Percentiles rank a stretch among this genome's conserved stretches.
Conservation (phyloP, 768 basidiomycete species). For the Leccinum aurantiacum region DNA sequence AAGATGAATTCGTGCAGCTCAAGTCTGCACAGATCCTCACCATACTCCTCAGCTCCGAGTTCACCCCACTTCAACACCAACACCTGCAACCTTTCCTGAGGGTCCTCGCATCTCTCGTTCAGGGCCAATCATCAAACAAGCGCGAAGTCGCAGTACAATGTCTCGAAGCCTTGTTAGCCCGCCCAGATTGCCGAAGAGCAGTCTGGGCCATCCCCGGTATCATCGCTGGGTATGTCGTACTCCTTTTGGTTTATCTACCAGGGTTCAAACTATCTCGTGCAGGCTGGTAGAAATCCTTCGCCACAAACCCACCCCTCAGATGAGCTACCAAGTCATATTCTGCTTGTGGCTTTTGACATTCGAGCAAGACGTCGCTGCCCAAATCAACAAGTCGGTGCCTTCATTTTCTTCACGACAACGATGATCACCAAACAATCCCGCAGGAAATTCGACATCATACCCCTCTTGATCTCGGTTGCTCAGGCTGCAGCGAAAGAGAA, state of each 20-base stretch:
- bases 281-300: constrained; percentile 85
- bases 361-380: constrained; percentile 78
- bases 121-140: constrained; percentile 59
- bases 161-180: constrained; percentile 78
- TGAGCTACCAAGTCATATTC: constrained; percentile 92
- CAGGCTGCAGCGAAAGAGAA: constrained; percentile 95
- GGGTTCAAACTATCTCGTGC: background rate
- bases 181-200: constrained; percentile 74
- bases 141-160: constrained; percentile 92
- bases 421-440: constrained; percentile 2
- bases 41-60: constrained; percentile 68
- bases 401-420: background rate
- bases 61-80: constrained; percentile 46
- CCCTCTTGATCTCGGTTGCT: constrained; percentile 78
- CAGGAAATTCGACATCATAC: constrained; percentile 89
- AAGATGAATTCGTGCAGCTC: constrained; percentile 94
- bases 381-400: constrained; percentile 76
- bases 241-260: background rate
- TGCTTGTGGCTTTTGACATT: constrained; percentile 95
- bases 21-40: constrained; percentile 88
- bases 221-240: constrained; percentile 55
- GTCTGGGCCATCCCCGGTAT: constrained; percentile 78
- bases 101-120: constrained; percentile 59
- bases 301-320: constrained; percentile 82
- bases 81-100: constrained; percentile 62